Evolutionary conservation across 805 yeast species (phyloP), one percentile per base, ranked within the genome.

Genomic region (Pichia membranifaciens): DNA sequence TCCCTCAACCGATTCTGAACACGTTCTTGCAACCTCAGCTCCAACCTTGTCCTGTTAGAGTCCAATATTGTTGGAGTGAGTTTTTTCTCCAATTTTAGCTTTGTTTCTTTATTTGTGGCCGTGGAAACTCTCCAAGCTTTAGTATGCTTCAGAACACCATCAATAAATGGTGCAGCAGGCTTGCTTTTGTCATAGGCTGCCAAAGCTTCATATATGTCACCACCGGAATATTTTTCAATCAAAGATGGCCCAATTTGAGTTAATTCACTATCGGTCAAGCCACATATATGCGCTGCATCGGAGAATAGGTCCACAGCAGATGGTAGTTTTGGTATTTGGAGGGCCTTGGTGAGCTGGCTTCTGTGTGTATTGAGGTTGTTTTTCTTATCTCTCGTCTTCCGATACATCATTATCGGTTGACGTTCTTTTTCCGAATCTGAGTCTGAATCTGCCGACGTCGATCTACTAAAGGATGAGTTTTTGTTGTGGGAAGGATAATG

Each of bases 21-120:
- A 44, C 65, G 71, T 58, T 74, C 74, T 57, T 74, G 72, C 43
- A 76, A 58, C 45, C 75, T 61, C 72, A 70, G 62, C 54, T 76
- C 82, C 49, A 76, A 49, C 43, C 81, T 58, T 15, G 68, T 62
- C 56, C 78, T 72, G 51, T 76, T 78, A 44, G 72, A 40, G n/a
- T 50, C 55, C n/a, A 48, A 15, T 17, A 23, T 13, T 22, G n/a
- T 8, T 6, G 40, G 37, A 34, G 17, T 34, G 37, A 12, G 20
- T 34, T 7, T 18, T 16, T 16, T 18, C 20, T 34, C 10, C n/a
- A 16, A 13, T 13, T 34, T 34, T 8, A 9, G 10, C 7, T 28
- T 38, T 25, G 23, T 18, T 13, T 21, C 18, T n/a, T 16, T 13
- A 32, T 31, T 42, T 5, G 38, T 12, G 5, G 33, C 3, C n/a